phyloP scores from a whole-genome alignment of 331 rosid genomes.

The Rosa hybrid region DNA sequence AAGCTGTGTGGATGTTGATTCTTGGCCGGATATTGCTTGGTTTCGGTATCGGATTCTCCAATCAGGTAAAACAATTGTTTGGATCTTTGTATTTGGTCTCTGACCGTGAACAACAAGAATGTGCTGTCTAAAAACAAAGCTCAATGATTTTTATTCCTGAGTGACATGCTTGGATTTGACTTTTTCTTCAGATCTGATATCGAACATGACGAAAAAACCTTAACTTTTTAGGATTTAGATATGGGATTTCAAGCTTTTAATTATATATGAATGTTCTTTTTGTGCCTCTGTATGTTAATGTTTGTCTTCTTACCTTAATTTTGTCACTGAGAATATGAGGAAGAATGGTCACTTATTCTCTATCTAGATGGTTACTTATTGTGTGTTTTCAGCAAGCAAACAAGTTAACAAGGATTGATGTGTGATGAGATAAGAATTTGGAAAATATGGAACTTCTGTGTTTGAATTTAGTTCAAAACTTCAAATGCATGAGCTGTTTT shows the following conservation, averaged over 20 bases:
- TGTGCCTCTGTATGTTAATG: neutral
- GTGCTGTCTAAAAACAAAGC: slow-evolving; percentile 13
- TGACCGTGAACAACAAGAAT: slow-evolving; percentile 7
- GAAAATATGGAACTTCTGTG: neutral
- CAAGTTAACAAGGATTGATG: neutral
- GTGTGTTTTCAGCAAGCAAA: neutral
- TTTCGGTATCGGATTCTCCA: slow-evolving; percentile 83
- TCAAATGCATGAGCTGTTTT: slow-evolving; percentile 8
- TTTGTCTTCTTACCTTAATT: slow-evolving; percentile 7
- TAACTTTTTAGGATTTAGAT: neutral
- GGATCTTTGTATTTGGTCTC: neutral
- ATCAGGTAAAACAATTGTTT: slow-evolving; percentile 59
- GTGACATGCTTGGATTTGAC: neutral
- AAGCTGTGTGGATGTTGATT: slow-evolving; percentile 64
- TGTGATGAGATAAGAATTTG: slow-evolving; percentile 9
- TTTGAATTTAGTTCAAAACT: neutral
- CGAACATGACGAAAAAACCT: slow-evolving; percentile 13
- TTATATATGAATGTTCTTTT: neutral
- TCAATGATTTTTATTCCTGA: slow-evolving; percentile 13
- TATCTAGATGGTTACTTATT: neutral
- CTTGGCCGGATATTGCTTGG: slow-evolving; percentile 91
- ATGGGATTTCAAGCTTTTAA: neutral
- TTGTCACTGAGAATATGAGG: slow-evolving; percentile 32
- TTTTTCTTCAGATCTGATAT: slow-evolving; percentile 19
- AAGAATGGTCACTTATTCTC: slow-evolving; percentile 1